phyloP scores from a whole-genome alignment of 139 green algal species.

The Micractinium conductrix region DNA sequence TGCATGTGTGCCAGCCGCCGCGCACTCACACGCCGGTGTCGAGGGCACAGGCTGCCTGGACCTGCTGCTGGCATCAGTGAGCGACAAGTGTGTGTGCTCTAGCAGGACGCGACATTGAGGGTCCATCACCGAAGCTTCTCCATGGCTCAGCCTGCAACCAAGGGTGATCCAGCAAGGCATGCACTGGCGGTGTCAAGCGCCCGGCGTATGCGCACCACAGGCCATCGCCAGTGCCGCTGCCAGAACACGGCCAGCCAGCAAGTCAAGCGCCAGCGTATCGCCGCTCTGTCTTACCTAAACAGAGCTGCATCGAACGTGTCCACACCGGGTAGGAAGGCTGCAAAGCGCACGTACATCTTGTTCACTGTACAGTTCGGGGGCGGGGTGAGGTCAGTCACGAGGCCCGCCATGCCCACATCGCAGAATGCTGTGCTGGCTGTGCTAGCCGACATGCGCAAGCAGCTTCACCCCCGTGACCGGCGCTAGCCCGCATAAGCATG shows the following conservation, averaged over 20 bases:
- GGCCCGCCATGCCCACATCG: too few species aligned
- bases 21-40: constrained; percentile 22
- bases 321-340: constrained; percentile 55
- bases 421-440: too few species aligned
- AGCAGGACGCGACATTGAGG: constrained; percentile 50
- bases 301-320: constrained; percentile 66
- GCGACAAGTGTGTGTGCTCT: constrained; percentile 27
- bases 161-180: too few species aligned
- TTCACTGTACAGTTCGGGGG: constrained; percentile 45
- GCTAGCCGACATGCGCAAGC: too few species aligned
- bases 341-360: constrained; percentile 70
- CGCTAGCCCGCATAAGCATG: too few species aligned
- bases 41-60: too few species aligned
- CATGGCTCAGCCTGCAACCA: constrained; percentile 6
- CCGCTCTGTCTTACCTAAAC: too few species aligned
- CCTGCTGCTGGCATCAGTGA: background rate
- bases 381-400: too few species aligned
- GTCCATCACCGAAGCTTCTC: constrained; percentile 48
- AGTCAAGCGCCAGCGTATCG: too few species aligned
- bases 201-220: background rate
- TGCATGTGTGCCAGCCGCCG: too few species aligned
- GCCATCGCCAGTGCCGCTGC: background rate
- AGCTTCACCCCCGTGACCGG: too few species aligned
- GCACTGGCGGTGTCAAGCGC: background rate
- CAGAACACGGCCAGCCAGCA: too few species aligned